phyloP scores from a whole-genome alignment of 2,329 filamentous ascomycete genomes.

The Neonectria coccinea region DNA sequence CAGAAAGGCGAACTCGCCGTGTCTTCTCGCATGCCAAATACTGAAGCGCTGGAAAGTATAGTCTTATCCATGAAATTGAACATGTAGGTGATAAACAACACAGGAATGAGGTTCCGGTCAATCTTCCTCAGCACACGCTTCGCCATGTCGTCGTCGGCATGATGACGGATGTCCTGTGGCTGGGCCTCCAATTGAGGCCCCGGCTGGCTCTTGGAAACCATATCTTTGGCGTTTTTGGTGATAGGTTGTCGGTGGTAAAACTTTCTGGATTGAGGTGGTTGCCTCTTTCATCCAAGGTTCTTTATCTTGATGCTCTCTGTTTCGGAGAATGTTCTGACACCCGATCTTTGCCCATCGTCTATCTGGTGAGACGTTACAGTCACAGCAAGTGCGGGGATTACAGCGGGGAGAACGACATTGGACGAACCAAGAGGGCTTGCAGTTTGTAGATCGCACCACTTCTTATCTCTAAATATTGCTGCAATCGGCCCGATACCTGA shows the following conservation, averaged over 20 bases:
- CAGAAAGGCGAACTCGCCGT: conserved; percentile 44
- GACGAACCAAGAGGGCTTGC: background rate
- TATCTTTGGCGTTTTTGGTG: background rate
- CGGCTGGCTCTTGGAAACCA: background rate
- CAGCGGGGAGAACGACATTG: background rate
- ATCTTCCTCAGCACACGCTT: conserved; percentile 63
- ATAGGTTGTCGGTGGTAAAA: background rate
- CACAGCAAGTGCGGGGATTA: background rate
- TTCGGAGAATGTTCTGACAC: background rate
- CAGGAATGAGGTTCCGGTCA: conserved; percentile 64
- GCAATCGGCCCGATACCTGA: background rate
- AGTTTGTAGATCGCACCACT: background rate
- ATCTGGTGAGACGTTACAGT: background rate
- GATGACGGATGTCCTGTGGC: background rate
- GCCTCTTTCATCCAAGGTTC: background rate
- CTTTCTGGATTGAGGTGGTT: background rate
- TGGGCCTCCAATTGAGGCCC: background rate
- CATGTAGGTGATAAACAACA: conserved; percentile 69
- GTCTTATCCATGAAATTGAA: conserved; percentile 73
- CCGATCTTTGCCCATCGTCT: background rate
- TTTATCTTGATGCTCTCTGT: background rate
- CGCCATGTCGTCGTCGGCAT: conserved; percentile 6
- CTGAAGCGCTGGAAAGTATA: conserved; percentile 65
- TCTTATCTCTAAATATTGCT: background rate
- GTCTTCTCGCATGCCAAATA: conserved; percentile 66